Percentiles rank a stretch among this genome's conserved stretches.
phyloP scores from a whole-genome alignment of 257 asterid genomes.

The Solanum paucissectum region DNA sequence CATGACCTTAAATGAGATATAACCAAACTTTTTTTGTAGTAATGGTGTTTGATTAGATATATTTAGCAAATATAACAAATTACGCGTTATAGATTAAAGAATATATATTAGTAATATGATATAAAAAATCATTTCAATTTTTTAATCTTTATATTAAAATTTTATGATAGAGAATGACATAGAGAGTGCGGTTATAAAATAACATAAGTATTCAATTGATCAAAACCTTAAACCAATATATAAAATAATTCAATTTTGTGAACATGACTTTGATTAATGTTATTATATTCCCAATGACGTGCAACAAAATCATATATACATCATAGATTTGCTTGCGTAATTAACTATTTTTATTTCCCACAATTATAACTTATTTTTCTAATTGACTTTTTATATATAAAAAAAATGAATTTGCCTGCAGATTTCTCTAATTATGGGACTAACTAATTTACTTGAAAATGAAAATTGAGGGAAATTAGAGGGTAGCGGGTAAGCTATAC shows the following conservation, averaged over 20 bases:
- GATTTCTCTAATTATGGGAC: not conserved
- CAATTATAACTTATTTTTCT: not conserved
- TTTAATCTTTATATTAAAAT: too few species aligned
- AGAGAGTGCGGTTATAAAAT: too few species aligned
- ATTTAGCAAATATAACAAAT: too few species aligned
- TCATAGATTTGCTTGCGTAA: not conserved
- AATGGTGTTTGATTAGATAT: too few species aligned
- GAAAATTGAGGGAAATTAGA: too few species aligned
- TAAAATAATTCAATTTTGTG: not conserved
- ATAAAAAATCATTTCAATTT: too few species aligned
- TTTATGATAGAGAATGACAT: not conserved
- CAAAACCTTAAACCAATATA: not conserved
- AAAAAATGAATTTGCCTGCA: too few species aligned
- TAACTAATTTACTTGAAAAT: not conserved
- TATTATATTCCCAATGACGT: not conserved
- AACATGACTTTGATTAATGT: not conserved
- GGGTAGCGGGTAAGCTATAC: too few species aligned
- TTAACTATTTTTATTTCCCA: not conserved
- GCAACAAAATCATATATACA: not conserved
- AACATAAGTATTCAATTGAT: not conserved
- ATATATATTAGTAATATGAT: too few species aligned
- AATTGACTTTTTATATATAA: not conserved
- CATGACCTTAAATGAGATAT: too few species aligned
- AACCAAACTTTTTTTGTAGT: too few species aligned
- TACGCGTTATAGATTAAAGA: too few species aligned